Evolutionary conservation across 352 stramenopile genomes (phyloP).

Genomic region (Peronospora destructor): DNA sequence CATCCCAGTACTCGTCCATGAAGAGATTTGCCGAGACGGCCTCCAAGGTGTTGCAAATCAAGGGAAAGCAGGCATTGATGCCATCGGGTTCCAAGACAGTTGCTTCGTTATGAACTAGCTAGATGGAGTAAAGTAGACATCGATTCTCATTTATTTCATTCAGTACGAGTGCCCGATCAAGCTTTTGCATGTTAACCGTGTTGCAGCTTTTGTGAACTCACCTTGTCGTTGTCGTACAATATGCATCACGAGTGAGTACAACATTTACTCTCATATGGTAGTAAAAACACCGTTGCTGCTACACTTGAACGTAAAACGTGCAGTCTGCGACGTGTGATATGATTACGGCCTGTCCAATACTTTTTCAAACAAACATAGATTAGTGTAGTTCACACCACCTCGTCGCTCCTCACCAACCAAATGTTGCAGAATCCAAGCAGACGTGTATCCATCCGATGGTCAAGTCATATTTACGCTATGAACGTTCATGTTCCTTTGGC

Average conservation of each 20-base stretch:
- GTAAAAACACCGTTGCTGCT: too few relatives aligned
- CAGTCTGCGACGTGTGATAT: too few relatives aligned
- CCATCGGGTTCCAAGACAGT: constrained; percentile 4
- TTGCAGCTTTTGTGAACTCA: background rate
- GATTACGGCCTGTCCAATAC: too few relatives aligned
- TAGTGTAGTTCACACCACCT: background rate
- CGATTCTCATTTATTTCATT: background rate
- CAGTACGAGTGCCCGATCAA: background rate
- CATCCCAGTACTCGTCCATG: constrained; percentile 53
- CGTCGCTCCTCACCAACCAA: constrained; percentile 13
- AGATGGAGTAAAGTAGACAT: background rate
- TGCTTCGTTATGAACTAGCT: constrained; percentile 3
- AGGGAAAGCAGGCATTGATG: constrained; percentile 16
- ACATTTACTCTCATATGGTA: too few relatives aligned
- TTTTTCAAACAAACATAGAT: background rate
- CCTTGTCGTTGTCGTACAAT: background rate
- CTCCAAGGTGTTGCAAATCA: constrained; percentile 34
- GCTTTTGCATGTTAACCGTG: background rate
- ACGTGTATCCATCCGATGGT: constrained; percentile 37
- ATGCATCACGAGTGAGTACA: background rate
- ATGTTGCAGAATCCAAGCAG: background rate
- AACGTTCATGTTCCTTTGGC: constrained; percentile 84
- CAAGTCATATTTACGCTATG: constrained; percentile 92
- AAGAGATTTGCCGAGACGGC: constrained; percentile 43
- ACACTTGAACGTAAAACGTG: too few relatives aligned